A percentile compares a stretch with the other conserved stretches of the same genome.
Conservation (phyloP, 108 stramenopile genomes). For the Pseudonitzschia pungens region DNA sequence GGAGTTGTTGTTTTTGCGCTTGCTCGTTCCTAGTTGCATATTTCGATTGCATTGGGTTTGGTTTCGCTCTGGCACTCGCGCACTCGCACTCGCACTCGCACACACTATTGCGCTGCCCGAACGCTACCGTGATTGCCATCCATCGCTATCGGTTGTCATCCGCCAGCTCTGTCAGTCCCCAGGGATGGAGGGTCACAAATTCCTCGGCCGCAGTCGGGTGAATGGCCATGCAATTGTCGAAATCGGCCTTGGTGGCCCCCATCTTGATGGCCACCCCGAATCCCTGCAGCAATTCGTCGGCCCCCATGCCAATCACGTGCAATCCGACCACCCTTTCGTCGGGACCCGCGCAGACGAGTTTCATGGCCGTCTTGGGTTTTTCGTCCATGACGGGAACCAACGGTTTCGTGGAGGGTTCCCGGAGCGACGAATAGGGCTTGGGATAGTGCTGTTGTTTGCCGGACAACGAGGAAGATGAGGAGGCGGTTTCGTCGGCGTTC, state of each 20-base stretch:
- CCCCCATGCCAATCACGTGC: slow-evolving; percentile 92
- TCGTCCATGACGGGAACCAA: slow-evolving; percentile 28
- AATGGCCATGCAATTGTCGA: slow-evolving; percentile 93
- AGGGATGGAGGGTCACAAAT: slow-evolving; percentile 80
- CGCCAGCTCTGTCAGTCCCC: not conserved
- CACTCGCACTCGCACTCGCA: too few species aligned
- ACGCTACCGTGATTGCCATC: too few species aligned
- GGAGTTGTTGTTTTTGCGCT: too few species aligned
- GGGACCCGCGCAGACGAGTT: slow-evolving; percentile 83
- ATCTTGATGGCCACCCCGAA: slow-evolving; percentile 90
- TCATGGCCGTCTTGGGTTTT: slow-evolving; percentile 94
- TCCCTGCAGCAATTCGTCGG: slow-evolving; percentile 96
- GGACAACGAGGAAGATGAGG: too few species aligned
- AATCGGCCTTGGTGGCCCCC: slow-evolving; percentile 95
- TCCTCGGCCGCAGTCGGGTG: slow-evolving; percentile 95
- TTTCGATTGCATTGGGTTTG: too few species aligned
- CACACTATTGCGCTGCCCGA: too few species aligned
- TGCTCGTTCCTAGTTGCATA: too few species aligned
- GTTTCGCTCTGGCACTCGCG: too few species aligned
- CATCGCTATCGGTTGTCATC: too few species aligned
- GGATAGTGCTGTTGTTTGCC: too few species aligned
- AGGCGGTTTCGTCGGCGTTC: slow-evolving; percentile 27
- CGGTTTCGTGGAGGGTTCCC: too few species aligned
- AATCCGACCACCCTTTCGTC: slow-evolving; percentile 91
- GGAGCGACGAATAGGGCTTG: too few species aligned